Evolutionary conservation across 2,329 filamentous ascomycete genomes (phyloP), one percentile per base, ranked within the genome.

Genomic region (Eutypella sp.): DNA sequence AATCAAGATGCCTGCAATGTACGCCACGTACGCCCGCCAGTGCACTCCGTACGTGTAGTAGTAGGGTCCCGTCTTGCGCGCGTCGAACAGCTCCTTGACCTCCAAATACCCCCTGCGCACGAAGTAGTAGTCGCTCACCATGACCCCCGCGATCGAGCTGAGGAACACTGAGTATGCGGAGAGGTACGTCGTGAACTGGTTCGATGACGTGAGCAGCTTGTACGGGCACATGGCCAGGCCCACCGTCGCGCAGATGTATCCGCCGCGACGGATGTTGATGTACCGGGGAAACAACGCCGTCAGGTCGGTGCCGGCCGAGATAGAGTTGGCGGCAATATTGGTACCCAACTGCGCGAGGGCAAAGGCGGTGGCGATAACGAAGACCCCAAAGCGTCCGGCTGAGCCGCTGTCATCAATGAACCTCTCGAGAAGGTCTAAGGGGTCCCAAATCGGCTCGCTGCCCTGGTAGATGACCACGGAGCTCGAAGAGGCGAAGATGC

Each of bases 161-260:
- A 96, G 77, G 69, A 96, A 96, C 46, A 96, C 89, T 3, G 87
- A 90, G 71, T 96, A 96, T 1, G 91, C 86, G 1, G 87, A 93
- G 1, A 96, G 81, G 62, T 96, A 96, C 3, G 88, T 95, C 1
- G 88, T 93, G 71, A 96, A 96, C 67, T 85, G 83, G 72, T 92
- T 95, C 38, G 81, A 80, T 38, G 73, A 73, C 2, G 78, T 82
- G 8, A 95, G 78, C 0, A 96, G 77, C 49, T 87, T 87, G 80
- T 85, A 92, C 0, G 91, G 91, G 63, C 88, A 93, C 80, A 96
- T 95, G 51, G 82, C 85, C 11, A 96, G 73, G 45, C 89, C 89
- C 45, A 95, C 73, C 1, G 76, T 64, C 0, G 90, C 90, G 60
- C 89, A 95, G 51, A 96, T 78, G 63, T 95, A 96, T 11, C 88